Percentiles rank a stretch among this genome's conserved stretches.
Evolutionary conservation across 371 early-diverging fungal species (phyloP).

Genomic region (Syncephalastrum monosporum): DNA sequence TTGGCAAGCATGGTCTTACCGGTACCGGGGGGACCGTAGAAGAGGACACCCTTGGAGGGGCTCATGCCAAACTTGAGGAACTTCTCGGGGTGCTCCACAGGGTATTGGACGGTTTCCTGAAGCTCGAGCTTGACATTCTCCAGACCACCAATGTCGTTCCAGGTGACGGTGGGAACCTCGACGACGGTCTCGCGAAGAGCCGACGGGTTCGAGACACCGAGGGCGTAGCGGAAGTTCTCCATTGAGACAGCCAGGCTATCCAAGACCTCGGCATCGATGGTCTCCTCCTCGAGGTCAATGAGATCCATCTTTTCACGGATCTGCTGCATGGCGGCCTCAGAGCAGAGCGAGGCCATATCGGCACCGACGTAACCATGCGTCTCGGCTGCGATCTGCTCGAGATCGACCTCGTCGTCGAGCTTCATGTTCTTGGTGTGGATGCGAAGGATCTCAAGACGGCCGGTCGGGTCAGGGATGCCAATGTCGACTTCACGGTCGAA

Average conservation of each 20-base stretch:
- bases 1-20: slow-evolving; percentile 99
- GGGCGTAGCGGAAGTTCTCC: slow-evolving; percentile 98
- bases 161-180: slow-evolving; percentile 98
- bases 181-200: slow-evolving; percentile 99
- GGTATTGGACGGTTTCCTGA: slow-evolving; percentile 99
- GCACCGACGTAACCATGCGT: slow-evolving; percentile 99
- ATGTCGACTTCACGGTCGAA: slow-evolving; percentile 99
- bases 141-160: slow-evolving; percentile 99
- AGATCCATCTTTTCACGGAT: slow-evolving; percentile 99
- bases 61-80: slow-evolving; percentile 99
- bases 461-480: slow-evolving; percentile 99
- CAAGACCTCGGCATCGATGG: slow-evolving; percentile 97
- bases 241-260: slow-evolving; percentile 98
- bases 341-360: slow-evolving; percentile 99
- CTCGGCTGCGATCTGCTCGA: slow-evolving; percentile 97
- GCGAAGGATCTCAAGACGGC: slow-evolving; percentile 98
- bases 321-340: slow-evolving; percentile 99
- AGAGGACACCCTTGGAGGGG: slow-evolving; percentile 99
- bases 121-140: slow-evolving; percentile 99
- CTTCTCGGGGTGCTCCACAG: slow-evolving; percentile 99
- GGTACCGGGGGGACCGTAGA: slow-evolving; percentile 99
- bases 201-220: slow-evolving; percentile 98
- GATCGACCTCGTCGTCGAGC: slow-evolving; percentile 96
- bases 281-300: slow-evolving; percentile 99
- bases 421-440: slow-evolving; percentile 99